Evolutionary conservation across 768 basidiomycete genomes (phyloP).

Genomic region (Clitopilus passeckerianus): DNA sequence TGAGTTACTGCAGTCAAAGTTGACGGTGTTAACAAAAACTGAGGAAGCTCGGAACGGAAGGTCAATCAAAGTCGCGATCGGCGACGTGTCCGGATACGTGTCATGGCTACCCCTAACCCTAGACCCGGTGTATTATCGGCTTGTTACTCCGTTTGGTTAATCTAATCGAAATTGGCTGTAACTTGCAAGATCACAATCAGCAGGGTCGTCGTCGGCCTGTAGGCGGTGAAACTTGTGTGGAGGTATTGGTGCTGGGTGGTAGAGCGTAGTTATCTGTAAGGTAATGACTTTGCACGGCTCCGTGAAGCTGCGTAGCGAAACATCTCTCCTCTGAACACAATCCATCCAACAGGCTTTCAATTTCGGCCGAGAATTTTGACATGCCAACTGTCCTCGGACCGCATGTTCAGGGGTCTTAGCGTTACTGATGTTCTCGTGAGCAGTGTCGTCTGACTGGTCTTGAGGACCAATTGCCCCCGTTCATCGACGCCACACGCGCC

Average conservation of each 20-base stretch:
- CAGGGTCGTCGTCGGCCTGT: neutral
- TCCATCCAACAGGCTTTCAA: too few relatives aligned
- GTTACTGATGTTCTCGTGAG: neutral
- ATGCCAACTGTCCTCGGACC: neutral
- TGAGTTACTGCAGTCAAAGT: neutral
- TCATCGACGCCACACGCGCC: neutral
- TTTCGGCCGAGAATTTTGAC: neutral
- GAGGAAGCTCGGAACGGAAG: neutral
- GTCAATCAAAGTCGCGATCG: neutral
- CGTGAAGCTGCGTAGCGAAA: too few relatives aligned
- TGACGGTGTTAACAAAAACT: neutral
- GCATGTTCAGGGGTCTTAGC: neutral
- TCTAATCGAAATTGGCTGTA: neutral
- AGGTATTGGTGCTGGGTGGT: too few relatives aligned
- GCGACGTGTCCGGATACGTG: neutral
- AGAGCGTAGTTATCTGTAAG: too few relatives aligned
- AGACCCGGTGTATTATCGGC: neutral
- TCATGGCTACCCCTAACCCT: conserved; percentile 1
- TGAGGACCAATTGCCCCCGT: neutral
- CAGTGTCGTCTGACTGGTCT: neutral
- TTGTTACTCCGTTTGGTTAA: neutral
- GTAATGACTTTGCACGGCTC: too few relatives aligned
- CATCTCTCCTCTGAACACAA: too few relatives aligned
- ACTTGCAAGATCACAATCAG: neutral
- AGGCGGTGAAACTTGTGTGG: neutral